Evolutionary conservation across 345 rosid species (phyloP), one percentile per base, ranked within the genome.

Genomic region (Litchi chinensis): DNA sequence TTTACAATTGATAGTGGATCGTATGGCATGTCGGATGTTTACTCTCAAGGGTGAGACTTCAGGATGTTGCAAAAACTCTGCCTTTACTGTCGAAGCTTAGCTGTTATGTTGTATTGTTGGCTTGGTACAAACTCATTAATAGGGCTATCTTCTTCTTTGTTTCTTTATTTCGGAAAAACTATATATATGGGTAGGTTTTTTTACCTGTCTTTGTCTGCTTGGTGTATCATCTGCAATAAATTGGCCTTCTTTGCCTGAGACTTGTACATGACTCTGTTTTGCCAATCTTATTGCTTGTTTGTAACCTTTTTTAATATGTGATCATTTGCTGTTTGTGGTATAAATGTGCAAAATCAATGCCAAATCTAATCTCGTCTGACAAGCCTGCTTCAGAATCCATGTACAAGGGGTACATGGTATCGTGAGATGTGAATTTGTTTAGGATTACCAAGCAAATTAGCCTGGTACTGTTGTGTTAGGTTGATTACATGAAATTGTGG

Each of bases 31-130:
- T 91, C 97, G 65, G 87, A 79, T 82, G 82, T 84, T 48, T 90
- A 83, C 81, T 90, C 95, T 83, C 89, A 91, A 87, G 90, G 93
- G 98, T 94, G 84, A 83, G 85, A 46, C 54, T 71, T 71, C 39
- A 6, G 21, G 10, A 0, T 65, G 26, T 39, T 3, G 16, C 21
- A 73, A 37, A 3, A 65, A 63, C 70, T 18, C 57, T 64, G 28
- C 26, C 19, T 56, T 74, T 63, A 41, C 65, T 46, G 41, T 3
- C 50, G 73, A 75, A 46, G 52, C 11, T 28, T 54, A 18, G 70
- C 24, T 18, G 50, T 70, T 59, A 54, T 70, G 8, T 39, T 43
- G 37, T 37, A 18, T 63, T 19, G 21, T 44, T 70, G 10, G 3
- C 77, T 68, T 24, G 24, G 28, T 57, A 54, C 22, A 69, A 6